A percentile compares a stretch with the other conserved stretches of the same genome.
Conservation (phyloP, 306 rosid genomes). For the Styphnolobium japonicum region DNA sequence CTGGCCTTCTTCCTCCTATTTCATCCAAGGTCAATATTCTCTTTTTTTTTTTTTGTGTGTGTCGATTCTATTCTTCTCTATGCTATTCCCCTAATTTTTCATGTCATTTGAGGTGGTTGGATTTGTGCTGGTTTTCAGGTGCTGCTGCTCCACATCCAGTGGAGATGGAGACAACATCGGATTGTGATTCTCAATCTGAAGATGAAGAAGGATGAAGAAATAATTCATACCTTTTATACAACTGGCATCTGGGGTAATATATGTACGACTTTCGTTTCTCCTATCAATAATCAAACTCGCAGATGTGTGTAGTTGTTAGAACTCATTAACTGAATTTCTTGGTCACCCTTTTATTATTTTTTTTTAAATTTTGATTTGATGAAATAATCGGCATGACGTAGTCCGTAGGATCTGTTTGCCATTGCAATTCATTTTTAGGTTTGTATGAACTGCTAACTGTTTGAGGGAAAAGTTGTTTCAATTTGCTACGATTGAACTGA, state of each 20-base stretch:
- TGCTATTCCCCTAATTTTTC: no score
- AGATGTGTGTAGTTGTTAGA: not conserved
- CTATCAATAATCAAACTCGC: not conserved
- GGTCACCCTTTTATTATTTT: not conserved
- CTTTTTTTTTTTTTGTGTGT: no score
- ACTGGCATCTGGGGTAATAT: no score
- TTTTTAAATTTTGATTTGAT: not conserved
- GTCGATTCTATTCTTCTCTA: no score
- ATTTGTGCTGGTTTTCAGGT: slow-evolving; percentile 25
- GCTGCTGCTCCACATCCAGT: no score
- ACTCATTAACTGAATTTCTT: not conserved
- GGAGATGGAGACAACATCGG: slow-evolving; percentile 3
- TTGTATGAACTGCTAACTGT: no score
- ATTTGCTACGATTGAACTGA: not conserved
- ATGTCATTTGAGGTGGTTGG: not conserved
- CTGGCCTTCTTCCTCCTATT: slow-evolving; percentile 62
- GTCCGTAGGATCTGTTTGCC: not conserved
- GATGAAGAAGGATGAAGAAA: slow-evolving; percentile 42
- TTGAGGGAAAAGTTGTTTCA: no score
- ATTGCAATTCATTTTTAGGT: not conserved
- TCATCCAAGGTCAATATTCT: slow-evolving; percentile 49
- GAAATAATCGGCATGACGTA: not conserved
- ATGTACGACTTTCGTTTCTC: not conserved
- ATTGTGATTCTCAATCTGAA: slow-evolving; percentile 37
- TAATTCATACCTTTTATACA: no score